Percentiles rank a stretch among this genome's conserved stretches.
Evolutionary conservation across 2,329 filamentous ascomycete genomes (phyloP).

Genomic region (Ophiostoma triangulosporum): DNA sequence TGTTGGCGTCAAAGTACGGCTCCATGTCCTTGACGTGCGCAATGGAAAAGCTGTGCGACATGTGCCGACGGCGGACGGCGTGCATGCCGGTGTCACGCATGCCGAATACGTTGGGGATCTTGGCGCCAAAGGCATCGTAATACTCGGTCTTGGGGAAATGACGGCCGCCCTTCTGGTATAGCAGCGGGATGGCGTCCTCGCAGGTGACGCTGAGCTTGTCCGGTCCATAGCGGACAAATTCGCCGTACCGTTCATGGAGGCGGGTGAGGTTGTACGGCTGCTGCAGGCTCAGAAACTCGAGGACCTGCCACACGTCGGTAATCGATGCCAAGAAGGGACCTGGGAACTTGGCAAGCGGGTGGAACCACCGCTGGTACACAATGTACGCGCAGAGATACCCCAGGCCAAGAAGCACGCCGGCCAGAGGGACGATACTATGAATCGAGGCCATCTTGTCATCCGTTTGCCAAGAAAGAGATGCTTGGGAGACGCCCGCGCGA

Average conservation of each 20-base stretch:
- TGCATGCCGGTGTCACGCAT: slow-evolving; percentile 20
- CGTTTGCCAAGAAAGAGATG: no score
- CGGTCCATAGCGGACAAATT: slow-evolving; percentile 19
- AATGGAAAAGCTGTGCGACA: slow-evolving; percentile 22
- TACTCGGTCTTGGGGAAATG: slow-evolving; percentile 23
- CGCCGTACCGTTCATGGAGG: slow-evolving; percentile 17
- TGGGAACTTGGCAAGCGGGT: slow-evolving; percentile 20
- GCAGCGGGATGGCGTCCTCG: slow-evolving; percentile 17
- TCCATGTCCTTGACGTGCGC: slow-evolving; percentile 24
- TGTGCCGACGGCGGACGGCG: slow-evolving; percentile 17
- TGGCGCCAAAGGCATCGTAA: slow-evolving; percentile 21
- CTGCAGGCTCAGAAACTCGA: slow-evolving; percentile 16
- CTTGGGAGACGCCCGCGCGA: no score
- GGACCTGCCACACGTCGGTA: slow-evolving; percentile 18
- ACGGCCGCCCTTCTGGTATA: slow-evolving; percentile 16
- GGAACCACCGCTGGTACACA: slow-evolving; percentile 10
- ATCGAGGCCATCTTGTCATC: background rate
- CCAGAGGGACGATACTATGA: background rate
- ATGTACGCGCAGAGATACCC: background rate
- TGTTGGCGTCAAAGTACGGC: slow-evolving; percentile 20
- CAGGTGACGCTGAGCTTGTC: slow-evolving; percentile 20
- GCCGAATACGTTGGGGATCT: slow-evolving; percentile 22
- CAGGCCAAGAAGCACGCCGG: background rate
- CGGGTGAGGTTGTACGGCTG: slow-evolving; percentile 17
- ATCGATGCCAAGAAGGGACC: slow-evolving; percentile 20